Conservation (phyloP, 2,329 filamentous ascomycete genomes). For the Xylariaceae sp. region DNA sequence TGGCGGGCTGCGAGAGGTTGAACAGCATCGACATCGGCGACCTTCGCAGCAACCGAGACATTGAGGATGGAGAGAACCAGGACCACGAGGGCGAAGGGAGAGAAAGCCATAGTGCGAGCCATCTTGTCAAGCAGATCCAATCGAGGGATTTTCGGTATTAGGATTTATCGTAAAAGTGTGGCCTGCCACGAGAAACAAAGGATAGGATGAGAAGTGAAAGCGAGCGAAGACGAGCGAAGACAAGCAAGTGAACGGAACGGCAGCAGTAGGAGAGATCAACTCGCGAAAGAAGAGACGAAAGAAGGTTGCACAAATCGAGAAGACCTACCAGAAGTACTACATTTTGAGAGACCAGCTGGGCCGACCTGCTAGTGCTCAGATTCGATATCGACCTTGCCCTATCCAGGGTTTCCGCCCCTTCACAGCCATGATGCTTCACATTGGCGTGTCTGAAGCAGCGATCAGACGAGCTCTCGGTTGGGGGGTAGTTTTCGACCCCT, state of each 20-base stretch:
- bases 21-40: conserved; percentile 10
- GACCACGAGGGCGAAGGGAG: conserved; percentile 15
- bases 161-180: conserved; percentile 13
- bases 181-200: conserved; percentile 20
- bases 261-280: conserved; percentile 17
- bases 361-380: neutral
- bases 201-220: conserved; percentile 3
- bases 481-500: neutral
- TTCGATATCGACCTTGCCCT: neutral
- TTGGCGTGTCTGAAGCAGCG: conserved; percentile 13
- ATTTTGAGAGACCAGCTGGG: neutral
- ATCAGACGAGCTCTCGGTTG: conserved; percentile 8
- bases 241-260: conserved; percentile 7
- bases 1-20: conserved; percentile 16
- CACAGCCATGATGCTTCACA: conserved; percentile 2
- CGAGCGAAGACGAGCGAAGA: conserved; percentile 14
- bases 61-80: conserved; percentile 17
- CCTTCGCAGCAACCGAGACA: conserved; percentile 13
- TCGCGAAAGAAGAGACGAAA: conserved; percentile 10
- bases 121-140: conserved; percentile 7
- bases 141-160: conserved; percentile 1
- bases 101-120: conserved; percentile 14
- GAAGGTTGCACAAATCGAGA: conserved; percentile 4
- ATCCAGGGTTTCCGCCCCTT: neutral
- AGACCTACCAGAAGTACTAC: neutral